These are phyloP conservation scores for Umbelopsis ramanniana DNA, from an alignment of 192 early-diverging fungal genomes.

Conservation along the genomic window DNA sequence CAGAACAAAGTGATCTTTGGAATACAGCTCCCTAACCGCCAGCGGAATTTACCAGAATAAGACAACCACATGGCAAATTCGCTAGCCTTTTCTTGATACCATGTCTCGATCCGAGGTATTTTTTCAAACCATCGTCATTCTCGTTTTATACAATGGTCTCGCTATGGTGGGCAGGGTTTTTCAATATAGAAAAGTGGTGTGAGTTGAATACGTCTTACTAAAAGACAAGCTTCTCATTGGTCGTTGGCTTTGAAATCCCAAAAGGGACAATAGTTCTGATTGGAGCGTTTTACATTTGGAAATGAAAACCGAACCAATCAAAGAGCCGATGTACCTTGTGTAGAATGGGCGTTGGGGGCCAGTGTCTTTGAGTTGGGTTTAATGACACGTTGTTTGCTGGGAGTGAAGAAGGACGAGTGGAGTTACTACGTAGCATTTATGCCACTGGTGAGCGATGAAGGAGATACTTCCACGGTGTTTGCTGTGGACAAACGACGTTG, in stretches of 20 bases:
- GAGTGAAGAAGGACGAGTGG: not conserved
- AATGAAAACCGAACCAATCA: slow-evolving; percentile 15
- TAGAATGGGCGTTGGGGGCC: not conserved
- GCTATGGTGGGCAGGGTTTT: too few relatives aligned
- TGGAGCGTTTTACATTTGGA: not conserved
- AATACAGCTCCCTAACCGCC: too few relatives aligned
- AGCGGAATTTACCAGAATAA: too few relatives aligned
- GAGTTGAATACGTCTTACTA: too few relatives aligned
- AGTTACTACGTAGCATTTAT: not conserved
- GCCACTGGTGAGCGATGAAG: not conserved
- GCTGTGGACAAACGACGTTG: too few relatives aligned
- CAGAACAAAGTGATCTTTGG: too few relatives aligned
- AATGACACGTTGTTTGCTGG: slow-evolving; percentile 5
- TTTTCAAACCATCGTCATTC: too few relatives aligned
- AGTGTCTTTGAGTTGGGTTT: not conserved
- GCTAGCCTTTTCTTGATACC: too few relatives aligned
- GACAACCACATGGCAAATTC: too few relatives aligned
- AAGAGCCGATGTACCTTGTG: not conserved
- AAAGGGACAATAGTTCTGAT: slow-evolving; percentile 1
- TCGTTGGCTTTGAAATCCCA: not conserved
- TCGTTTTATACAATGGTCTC: too few relatives aligned
- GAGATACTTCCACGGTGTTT: not conserved
- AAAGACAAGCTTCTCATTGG: not conserved
- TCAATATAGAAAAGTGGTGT: too few relatives aligned
- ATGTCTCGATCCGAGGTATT: too few relatives aligned